Conservation (phyloP, 495 filamentous ascomycete genomes). For the Jackrogersella multiformis region DNA sequence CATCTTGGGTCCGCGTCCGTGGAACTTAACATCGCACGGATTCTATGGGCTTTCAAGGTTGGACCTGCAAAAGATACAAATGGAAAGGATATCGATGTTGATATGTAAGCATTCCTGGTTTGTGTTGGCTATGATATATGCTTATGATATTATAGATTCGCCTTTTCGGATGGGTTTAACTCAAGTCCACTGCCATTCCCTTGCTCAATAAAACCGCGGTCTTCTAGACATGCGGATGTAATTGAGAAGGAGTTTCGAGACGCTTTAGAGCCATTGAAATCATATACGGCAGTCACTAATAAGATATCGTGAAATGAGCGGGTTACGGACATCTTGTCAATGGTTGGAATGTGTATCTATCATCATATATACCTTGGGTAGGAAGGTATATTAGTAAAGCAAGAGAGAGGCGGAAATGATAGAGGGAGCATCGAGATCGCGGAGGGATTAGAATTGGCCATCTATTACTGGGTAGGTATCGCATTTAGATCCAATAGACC, state of each 20-base stretch:
- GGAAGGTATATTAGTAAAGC: too few species aligned
- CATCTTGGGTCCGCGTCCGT: conserved; percentile 61
- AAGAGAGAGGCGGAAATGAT: too few species aligned
- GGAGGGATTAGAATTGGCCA: too few species aligned
- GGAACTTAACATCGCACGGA: conserved; percentile 61
- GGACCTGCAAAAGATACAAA: conserved; percentile 54
- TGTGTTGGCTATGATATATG: neutral
- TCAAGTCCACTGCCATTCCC: conserved; percentile 60
- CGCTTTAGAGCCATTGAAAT: conserved; percentile 43
- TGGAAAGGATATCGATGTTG: conserved; percentile 59
- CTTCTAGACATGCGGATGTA: conserved; percentile 41
- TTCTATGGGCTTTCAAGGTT: conserved; percentile 63
- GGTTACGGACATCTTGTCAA: neutral
- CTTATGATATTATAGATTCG: conserved; percentile 46
- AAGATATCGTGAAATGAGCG: conserved; percentile 28
- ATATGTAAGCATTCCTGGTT: conserved; percentile 48
- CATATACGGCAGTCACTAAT: conserved; percentile 39
- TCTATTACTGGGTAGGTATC: too few species aligned
- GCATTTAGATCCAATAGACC: too few species aligned
- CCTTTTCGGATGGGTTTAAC: conserved; percentile 63
- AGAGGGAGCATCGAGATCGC: too few species aligned
- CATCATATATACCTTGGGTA: too few species aligned
- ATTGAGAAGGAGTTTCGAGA: conserved; percentile 46
- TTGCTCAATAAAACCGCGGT: conserved; percentile 55
- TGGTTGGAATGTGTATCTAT: too few species aligned